Base-by-base conservation (phyloP, 129 eudicot species). In the Ambrosia trifida region DNA sequence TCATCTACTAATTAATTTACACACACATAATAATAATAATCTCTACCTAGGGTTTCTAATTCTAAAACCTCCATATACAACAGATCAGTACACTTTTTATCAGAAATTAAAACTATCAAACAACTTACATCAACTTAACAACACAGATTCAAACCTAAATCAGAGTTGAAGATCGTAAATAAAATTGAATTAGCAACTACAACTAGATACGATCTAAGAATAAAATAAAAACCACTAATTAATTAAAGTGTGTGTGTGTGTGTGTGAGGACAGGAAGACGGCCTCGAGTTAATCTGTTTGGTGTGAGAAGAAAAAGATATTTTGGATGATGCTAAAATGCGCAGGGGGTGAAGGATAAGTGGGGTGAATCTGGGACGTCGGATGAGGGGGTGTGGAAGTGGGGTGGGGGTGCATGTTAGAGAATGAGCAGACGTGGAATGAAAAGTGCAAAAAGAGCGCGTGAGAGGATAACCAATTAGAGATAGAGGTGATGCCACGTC, bases 371-470 rank as follows among this genome's bases (percentile, higher is more conserved):
- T 50, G 81, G 49, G 41, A 76, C 76, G 81, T 77, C 50, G 38
- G 76, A 41, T 77, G 50, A 3, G 18, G 43, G 72, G 43, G 45
- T 32, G 44, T 11, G 66, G 0, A 5, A 14, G 5, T 24, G 30
- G 30, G 41, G 40, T 8, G 30, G 35, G 3, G 54, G 80, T 75
- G 76, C 57, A 61, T 4, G 81, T 77, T 77, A 77, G 76, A 40
- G 2, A 10, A 30, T 13, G 63, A 52, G 76, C 76, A 70, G 66
- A 77, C 76, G 81, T 77, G 81, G 81, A 77, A 7, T 19, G 35
- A 77, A 77, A 77, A 77, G 76, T 77, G 81, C 81, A 77, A 70
- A 76, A 76, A 50, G 65, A 30, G 80, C 72, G 73, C 50, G 79
- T 44, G 73, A 43, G 69, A 69, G 33, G 81, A 77, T 77, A 70